A percentile compares a stretch with the other conserved stretches of the same genome.
These are phyloP conservation scores for Aspergillus bertholletiae DNA, from an alignment of 495 filamentous ascomycete species.

Conservation along the genomic window DNA sequence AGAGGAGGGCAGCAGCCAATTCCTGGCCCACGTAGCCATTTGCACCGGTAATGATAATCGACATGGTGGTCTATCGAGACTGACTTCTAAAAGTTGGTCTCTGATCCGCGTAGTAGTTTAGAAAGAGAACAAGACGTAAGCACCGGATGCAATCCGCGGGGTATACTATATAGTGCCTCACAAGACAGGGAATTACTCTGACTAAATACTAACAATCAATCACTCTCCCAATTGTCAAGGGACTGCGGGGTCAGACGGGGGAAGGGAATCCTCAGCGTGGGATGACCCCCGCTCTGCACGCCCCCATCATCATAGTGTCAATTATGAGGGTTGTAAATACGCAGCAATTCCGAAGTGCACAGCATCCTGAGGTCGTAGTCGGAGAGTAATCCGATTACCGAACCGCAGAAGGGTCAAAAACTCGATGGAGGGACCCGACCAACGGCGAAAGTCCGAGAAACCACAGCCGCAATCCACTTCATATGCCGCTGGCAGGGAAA, in stretches of 20 bases:
- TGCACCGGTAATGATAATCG: constrained; percentile 70
- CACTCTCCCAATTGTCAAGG: not conserved
- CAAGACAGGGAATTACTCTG: not conserved
- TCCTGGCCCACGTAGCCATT: constrained; percentile 69
- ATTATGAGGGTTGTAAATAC: constrained; percentile 7
- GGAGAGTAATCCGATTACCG: constrained; percentile 35
- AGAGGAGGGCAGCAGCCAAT: constrained; percentile 60
- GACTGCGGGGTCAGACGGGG: constrained; percentile 14
- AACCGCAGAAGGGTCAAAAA: constrained; percentile 1
- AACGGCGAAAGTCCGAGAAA: constrained; percentile 34
- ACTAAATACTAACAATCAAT: not conserved
- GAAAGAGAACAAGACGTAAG: not conserved
- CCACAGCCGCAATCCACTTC: no score
- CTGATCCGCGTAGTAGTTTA: not conserved
- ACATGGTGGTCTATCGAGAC: constrained; percentile 33
- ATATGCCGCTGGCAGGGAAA: no score
- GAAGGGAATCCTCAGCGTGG: not conserved
- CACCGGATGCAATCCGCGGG: no score
- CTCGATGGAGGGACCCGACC: not conserved
- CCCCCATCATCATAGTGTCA: not conserved
- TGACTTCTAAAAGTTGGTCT: not conserved
- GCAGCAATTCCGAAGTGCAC: constrained; percentile 30
- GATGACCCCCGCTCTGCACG: not conserved
- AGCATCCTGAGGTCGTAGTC: constrained; percentile 10
- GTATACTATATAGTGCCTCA: no score